Evolutionary conservation across 352 stramenopile species (phyloP).

Genomic region (Phytophthora pini): DNA sequence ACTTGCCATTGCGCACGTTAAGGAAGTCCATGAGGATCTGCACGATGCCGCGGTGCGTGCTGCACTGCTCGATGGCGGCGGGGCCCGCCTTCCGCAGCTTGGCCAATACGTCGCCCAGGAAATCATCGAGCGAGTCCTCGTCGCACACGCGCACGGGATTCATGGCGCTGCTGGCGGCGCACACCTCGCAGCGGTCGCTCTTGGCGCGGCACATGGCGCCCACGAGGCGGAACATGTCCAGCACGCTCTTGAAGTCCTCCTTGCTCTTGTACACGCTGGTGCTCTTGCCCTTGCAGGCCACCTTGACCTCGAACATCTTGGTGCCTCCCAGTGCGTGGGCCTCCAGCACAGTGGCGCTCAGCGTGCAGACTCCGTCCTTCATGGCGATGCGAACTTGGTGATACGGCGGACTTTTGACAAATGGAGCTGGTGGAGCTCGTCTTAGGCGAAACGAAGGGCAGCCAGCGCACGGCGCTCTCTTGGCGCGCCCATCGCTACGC

Average conservation of each 20-base stretch:
- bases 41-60: constrained; percentile 73
- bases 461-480: constrained; percentile 23
- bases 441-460: constrained; percentile 37
- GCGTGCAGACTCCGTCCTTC: constrained; percentile 51
- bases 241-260: constrained; percentile 83
- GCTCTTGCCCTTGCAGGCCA: constrained; percentile 77
- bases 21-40: constrained; percentile 88
- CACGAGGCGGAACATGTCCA: constrained; percentile 85
- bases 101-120: constrained; percentile 56
- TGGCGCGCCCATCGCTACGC: constrained; percentile 8
- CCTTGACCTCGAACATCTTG: constrained; percentile 88
- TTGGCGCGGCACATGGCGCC: constrained; percentile 70
- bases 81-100: constrained; percentile 60
- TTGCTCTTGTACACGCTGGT: constrained; percentile 86
- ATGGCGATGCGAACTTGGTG: constrained; percentile 27
- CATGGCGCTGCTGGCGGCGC: constrained; percentile 53
- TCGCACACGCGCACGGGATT: constrained; percentile 53
- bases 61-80: constrained; percentile 60
- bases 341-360: constrained; percentile 65
- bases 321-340: constrained; percentile 71
- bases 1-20: constrained; percentile 76
- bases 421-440: constrained; percentile 24
- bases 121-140: constrained; percentile 64
- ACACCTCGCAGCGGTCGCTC: constrained; percentile 59
- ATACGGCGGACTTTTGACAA: constrained; percentile 26